phyloP scores from a whole-genome alignment of 73 alveolate species.

The Paramecium sonneborni region DNA sequence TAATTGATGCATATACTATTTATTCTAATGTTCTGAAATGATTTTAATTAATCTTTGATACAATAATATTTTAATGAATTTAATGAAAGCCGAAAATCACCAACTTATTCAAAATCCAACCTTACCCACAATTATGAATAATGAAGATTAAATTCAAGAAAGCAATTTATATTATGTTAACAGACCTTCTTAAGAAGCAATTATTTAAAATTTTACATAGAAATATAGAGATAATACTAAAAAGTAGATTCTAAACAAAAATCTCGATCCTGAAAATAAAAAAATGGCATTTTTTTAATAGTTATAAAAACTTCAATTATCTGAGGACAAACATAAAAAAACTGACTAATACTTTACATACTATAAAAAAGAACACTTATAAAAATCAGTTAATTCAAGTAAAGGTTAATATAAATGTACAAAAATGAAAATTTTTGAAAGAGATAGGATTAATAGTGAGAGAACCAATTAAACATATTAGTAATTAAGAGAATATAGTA shows the following conservation, averaged over 20 bases:
- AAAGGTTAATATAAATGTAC: too few relatives aligned
- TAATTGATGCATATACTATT: conserved; percentile 29
- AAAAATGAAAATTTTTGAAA: not conserved
- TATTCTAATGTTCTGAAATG: not conserved
- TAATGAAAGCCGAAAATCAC: not conserved
- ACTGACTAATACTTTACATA: not conserved
- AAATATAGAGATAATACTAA: too few relatives aligned
- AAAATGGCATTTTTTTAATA: not conserved
- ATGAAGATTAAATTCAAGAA: not conserved
- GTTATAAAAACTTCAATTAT: not conserved
- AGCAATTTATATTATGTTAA: not conserved
- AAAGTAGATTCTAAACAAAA: too few relatives aligned
- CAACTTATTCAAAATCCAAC: not conserved
- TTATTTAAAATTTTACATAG: not conserved
- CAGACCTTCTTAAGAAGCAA: not conserved
- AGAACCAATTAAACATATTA: not conserved
- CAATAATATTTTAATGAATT: not conserved
- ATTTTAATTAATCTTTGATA: not conserved
- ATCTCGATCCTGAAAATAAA: not conserved
- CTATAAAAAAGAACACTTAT: not conserved
- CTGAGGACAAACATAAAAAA: not conserved
- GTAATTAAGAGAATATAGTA: not conserved
- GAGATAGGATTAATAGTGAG: not conserved
- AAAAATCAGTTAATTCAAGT: not conserved
- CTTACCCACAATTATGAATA: not conserved